Evolutionary conservation across 352 stramenopile species (phyloP).

Genomic region (Blastocystis sp.): DNA sequence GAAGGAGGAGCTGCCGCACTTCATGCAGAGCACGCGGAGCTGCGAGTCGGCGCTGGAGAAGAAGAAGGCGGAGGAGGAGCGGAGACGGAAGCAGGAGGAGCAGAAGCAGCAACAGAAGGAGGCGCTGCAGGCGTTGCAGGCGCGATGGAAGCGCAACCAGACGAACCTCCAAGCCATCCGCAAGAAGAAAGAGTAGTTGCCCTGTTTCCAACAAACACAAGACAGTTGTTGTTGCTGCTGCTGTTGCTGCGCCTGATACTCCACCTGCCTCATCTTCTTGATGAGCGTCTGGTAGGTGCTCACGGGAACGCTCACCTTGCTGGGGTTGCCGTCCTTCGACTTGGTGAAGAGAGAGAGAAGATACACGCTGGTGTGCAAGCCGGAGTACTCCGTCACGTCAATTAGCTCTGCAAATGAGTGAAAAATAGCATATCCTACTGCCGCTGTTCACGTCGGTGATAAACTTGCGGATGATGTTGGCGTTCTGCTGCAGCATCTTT

Average conservation of each 20-base stretch:
- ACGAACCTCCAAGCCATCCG: not conserved
- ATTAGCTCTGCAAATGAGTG: constrained; percentile 37
- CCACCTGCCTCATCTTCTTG: constrained; percentile 59
- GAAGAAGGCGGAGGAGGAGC: not conserved
- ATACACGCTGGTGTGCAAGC: constrained; percentile 56
- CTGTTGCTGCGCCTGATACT: constrained; percentile 44
- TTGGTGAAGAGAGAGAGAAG: constrained; percentile 41
- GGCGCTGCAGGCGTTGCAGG: constrained; percentile 7
- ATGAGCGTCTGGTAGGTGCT: constrained; percentile 49
- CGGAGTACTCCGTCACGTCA: constrained; percentile 57
- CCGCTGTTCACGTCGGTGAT: constrained; percentile 54
- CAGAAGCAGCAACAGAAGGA: constrained; percentile 26
- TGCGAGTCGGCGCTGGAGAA: not conserved
- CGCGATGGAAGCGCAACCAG: constrained; percentile 25
- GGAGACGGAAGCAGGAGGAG: constrained; percentile 2
- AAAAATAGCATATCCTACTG: too few species aligned
- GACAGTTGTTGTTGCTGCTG: not conserved
- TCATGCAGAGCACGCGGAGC: constrained; percentile 47
- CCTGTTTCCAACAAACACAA: constrained; percentile 57
- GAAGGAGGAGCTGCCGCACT: not conserved
- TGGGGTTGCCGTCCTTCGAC: not conserved
- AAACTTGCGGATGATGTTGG: constrained; percentile 53
- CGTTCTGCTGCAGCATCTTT: constrained; percentile 64
- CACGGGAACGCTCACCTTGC: not conserved
- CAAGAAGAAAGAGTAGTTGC: not conserved